Base-by-base conservation (phyloP, 1,284 basidiomycete species). In the Sanguinoderma infundibulare region DNA sequence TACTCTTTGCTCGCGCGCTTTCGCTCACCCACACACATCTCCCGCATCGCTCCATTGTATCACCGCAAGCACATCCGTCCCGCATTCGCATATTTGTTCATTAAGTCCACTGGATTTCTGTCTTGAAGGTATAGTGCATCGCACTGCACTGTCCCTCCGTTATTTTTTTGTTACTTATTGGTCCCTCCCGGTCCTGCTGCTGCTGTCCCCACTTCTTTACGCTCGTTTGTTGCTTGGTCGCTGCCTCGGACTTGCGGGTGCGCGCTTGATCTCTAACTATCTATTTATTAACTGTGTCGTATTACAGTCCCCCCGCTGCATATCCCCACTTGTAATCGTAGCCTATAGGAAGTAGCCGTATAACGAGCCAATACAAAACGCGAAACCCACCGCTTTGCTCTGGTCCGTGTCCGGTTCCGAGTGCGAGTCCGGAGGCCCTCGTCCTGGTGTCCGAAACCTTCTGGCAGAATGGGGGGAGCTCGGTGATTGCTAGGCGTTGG, bases 151-250 rank as follows among this genome's bases (percentile, higher is more conserved):
- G 34, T 46, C 52, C 14, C 34, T 34, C 3, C 52, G 20, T 38
- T 55, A 50, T 64, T 67, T 67, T 65, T 67, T 67, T 65, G 63
- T 68, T 72, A 71, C 68, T 72, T 72, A 71, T 72, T 72, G 67
- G 67, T 61, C 66, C 51, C 58, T 44, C 34, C 28, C 30, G 34
- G 35, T 36, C 40, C 55, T 24, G 54, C 49, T 40, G 56, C 58
- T 46, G 50, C 35, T 55, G 10, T 53, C 22, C 35, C 57, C 55
- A 54, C 64, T 47, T n/a, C 44, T 34, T 40, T 59, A 53, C 61
- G 61, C 60, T 64, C 61, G 39, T 67, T 61, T 63, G n/a, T n/a
- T n/a, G 53, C 57, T 57, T 55, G 64, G 62, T 60, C 60, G 59
- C 6, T 49, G 46, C 42, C 61, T 62, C 49, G 63, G 60, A 67